phyloP scores from a whole-genome alignment of 352 stramenopile genomes.

The Saprolegnia parasitica region DNA sequence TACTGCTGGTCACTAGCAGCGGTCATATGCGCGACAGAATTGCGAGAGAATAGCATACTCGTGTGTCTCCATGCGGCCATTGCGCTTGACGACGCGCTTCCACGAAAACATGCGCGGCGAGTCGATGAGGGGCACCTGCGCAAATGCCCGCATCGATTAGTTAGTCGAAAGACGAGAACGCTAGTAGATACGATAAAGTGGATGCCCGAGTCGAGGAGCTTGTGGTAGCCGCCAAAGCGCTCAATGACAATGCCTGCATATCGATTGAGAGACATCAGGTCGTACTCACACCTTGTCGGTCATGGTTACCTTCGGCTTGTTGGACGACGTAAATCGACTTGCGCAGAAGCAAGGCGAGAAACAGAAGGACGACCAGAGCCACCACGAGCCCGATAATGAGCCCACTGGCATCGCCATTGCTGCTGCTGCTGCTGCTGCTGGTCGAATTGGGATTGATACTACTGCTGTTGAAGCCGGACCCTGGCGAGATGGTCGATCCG shows the following conservation, averaged over 20 bases:
- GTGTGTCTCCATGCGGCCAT: conserved; percentile 26
- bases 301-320: conserved; percentile 25
- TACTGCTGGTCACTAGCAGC: conserved; percentile 26
- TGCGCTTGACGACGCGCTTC: conserved; percentile 23
- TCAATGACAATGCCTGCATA: conserved; percentile 36
- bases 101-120: conserved; percentile 33
- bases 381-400: neutral
- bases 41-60: conserved; percentile 11
- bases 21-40: neutral
- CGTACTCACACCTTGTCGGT: neutral
- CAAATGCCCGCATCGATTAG: conserved; percentile 4
- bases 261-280: neutral
- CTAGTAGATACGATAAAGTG: conserved; percentile 30
- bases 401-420: no score
- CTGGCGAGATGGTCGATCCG: no score
- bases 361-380: neutral
- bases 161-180: neutral
- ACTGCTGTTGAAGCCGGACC: no score
- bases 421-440: no score
- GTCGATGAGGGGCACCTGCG: conserved; percentile 33
- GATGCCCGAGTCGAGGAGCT: conserved; percentile 32
- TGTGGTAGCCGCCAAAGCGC: conserved; percentile 34
- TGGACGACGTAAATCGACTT: conserved; percentile 30
- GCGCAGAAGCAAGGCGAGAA: conserved; percentile 8
- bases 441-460: no score